A percentile compares a stretch with the other conserved stretches of the same genome.
phyloP scores from a whole-genome alignment of 805 yeast species.

The Phaffomyces thermotolerans region DNA sequence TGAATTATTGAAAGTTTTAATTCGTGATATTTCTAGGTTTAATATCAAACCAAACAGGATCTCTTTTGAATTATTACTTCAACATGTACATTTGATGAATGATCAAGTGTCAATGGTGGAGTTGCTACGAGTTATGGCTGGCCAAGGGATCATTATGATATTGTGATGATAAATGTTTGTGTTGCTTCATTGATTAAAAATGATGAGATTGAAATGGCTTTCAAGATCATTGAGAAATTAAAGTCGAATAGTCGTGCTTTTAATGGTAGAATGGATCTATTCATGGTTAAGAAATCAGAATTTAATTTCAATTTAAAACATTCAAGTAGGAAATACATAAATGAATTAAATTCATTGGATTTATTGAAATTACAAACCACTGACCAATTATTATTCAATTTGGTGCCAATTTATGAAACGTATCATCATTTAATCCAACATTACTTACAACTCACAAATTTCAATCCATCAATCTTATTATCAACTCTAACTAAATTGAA shows the following conservation, averaged over 20 bases:
- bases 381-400: background rate
- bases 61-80: slow-evolving; percentile 1
- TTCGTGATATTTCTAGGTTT: background rate
- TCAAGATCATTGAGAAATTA: background rate
- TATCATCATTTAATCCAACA: slow-evolving; percentile 1
- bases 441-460: background rate
- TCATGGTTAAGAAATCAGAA: no score
- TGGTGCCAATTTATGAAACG: slow-evolving; percentile 4
- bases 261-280: no score
- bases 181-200: background rate
- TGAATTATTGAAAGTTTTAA: background rate
- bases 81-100: background rate
- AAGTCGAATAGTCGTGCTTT: no score
- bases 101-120: background rate
- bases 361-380: background rate
- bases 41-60: slow-evolving; percentile 2
- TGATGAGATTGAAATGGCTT: background rate
- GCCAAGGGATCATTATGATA: slow-evolving; percentile 1
- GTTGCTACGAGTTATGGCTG: background rate
- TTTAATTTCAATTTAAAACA: no score
- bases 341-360: slow-evolving; percentile 2
- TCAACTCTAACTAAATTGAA: no score
- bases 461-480: background rate
- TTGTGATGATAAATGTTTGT: slow-evolving; percentile 2
- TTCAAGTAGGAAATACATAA: background rate